These are phyloP conservation scores for Torulaspora maleeae DNA, from an alignment of 805 yeast species.

Conservation along the genomic window DNA sequence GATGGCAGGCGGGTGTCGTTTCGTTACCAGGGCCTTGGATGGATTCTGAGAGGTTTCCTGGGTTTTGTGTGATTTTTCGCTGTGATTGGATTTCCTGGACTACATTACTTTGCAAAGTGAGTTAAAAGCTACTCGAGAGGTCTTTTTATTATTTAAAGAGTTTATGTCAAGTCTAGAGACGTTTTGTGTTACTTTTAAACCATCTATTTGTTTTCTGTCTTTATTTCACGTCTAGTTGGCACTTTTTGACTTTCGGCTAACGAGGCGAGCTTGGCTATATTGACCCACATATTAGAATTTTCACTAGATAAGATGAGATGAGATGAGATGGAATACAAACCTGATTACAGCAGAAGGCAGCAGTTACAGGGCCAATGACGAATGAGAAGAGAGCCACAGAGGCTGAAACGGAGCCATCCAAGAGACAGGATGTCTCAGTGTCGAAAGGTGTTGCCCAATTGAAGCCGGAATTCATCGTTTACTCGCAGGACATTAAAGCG, in stretches of 20 bases:
- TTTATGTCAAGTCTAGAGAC: not conserved
- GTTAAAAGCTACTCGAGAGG: not conserved
- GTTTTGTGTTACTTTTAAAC: not conserved
- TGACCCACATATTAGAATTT: not conserved
- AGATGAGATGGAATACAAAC: not conserved
- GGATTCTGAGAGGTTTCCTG: too few species aligned
- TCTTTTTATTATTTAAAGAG: not conserved
- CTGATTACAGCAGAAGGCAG: not conserved
- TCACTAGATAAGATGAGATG: not conserved
- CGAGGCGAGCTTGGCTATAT: too few species aligned
- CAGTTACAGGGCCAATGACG: constrained; percentile 10
- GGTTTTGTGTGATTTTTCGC: too few species aligned
- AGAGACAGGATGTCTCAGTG: constrained; percentile 23
- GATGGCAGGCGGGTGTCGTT: not conserved
- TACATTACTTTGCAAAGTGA: too few species aligned
- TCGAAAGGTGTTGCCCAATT: constrained; percentile 69
- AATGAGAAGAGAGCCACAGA: constrained; percentile 27
- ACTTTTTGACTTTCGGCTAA: not conserved
- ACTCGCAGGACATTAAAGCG: constrained; percentile 17
- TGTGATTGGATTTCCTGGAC: too few species aligned
- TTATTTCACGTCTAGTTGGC: constrained; percentile 1
- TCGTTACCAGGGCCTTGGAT: too few species aligned
- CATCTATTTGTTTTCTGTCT: not conserved
- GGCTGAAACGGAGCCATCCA: constrained; percentile 10
- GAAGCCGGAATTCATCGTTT: constrained; percentile 63